A percentile compares a stretch with the other conserved stretches of the same genome.
Conservation (phyloP, 805 yeast species). For the Candida nemodendra region DNA sequence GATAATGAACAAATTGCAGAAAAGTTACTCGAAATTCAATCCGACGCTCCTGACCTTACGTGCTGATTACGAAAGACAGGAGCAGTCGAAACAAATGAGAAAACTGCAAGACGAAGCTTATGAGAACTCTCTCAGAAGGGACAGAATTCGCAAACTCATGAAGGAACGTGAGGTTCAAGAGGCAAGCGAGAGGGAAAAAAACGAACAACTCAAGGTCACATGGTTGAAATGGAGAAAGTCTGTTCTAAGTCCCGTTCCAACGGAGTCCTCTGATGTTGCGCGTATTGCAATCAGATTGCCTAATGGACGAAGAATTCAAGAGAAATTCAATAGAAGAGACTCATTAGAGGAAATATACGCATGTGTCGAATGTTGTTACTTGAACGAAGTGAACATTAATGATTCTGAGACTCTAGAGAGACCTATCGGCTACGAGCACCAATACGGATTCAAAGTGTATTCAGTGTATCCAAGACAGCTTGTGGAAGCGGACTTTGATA, state of each 20-base stretch:
- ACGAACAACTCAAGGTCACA: conserved; percentile 21
- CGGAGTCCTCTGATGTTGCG: conserved; percentile 37
- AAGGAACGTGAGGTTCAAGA: conserved; percentile 29
- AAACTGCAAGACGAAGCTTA: conserved; percentile 78
- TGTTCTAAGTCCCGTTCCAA: conserved; percentile 19
- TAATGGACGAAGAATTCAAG: conserved; percentile 56
- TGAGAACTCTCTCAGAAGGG: conserved; percentile 66
- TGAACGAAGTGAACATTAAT: conserved; percentile 31
- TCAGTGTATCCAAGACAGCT: conserved; percentile 58
- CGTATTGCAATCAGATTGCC: conserved; percentile 69
- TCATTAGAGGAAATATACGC: conserved; percentile 67
- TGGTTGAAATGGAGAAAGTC: conserved; percentile 53
- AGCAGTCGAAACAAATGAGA: conserved; percentile 54
- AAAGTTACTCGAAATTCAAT: conserved; percentile 48
- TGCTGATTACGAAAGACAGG: conserved; percentile 60
- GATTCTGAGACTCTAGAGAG: conserved; percentile 21
- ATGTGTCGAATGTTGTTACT: conserved; percentile 53
- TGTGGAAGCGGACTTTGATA: conserved; percentile 31
- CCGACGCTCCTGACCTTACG: conserved; percentile 61
- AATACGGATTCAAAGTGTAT: conserved; percentile 48
- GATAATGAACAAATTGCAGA: conserved; percentile 39
- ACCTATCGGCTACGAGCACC: conserved; percentile 41
- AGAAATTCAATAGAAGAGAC: conserved; percentile 45
- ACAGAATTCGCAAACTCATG: conserved; percentile 52
- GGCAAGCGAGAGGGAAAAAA: conserved; percentile 14